Evolutionary conservation across 1,139 yeast genomes (phyloP), one percentile per base, ranked within the genome.

Genomic region (Arxiozyma slooffiae): DNA sequence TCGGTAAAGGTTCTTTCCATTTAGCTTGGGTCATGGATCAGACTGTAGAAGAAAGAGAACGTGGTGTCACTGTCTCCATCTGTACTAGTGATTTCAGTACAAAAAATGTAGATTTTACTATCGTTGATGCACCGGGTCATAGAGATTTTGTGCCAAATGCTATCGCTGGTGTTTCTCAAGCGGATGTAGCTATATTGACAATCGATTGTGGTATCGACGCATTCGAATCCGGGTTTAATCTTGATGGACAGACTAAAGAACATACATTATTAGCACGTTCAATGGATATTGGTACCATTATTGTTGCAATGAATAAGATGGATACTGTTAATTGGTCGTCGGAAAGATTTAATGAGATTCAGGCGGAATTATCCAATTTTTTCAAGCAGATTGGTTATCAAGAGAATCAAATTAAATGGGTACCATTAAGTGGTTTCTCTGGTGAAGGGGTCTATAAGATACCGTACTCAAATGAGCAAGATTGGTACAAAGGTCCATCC

Each of bases 51-150:
- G 99, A 94, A 68, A 78, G 99, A 60, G 68, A 76, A 50, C 67
- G 90, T 56, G 98, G 99, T 55, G 96, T 94, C 5, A 94, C 99
- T 1, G 87, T 92, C 41, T 97, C 94, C 60, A 84, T 90, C 37
- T 85, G 95, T 58, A 85, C 92, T 30, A 85, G 94, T 37, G 78
- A 79, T 47, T 87, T 94, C 59, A 90, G 85, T 59, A 87, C 97
- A 0, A 60, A 66, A 0, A 67, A 65, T 1, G 77, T 84, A 1
- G 71, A 78, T 49, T 89, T 87, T 67, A 88, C 96, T 0, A 87
- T 95, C 30, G 85, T 94, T 47, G 99, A 94, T 71, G 96, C 98
- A 0, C 99, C 99, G 9, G 99, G 99, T 4, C 99, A 94, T 71
- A 79, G 84, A 66, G 96, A 92, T 76, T 94, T 89, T 69, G 95